Evolutionary conservation across 192 early-diverging fungal genomes (phyloP).

Genomic region (Backusella circina): DNA sequence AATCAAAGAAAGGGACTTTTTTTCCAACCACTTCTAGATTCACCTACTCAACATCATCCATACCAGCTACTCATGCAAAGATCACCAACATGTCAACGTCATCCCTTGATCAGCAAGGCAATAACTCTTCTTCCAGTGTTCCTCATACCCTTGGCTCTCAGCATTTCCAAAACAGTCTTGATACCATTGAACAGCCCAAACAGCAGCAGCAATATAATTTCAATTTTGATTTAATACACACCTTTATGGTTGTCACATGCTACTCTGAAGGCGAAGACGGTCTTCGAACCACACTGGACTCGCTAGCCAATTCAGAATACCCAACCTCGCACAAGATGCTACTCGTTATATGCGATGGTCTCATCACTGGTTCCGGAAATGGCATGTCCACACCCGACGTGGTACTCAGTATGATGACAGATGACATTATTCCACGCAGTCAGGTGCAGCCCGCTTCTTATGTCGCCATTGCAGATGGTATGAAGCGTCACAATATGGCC

Average conservation of each 20-base stretch:
- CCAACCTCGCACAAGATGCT: constrained; percentile 75
- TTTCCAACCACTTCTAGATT: constrained; percentile 36
- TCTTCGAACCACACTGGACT: constrained; percentile 73
- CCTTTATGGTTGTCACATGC: constrained; percentile 74
- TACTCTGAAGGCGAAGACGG: constrained; percentile 77
- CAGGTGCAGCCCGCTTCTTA: constrained; percentile 74
- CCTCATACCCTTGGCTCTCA: constrained; percentile 8
- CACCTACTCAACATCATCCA: constrained; percentile 19
- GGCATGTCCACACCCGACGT: constrained; percentile 73
- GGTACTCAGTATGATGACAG: constrained; percentile 76
- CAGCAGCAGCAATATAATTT: constrained; percentile 32
- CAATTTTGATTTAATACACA: constrained; percentile 59
- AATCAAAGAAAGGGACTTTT: constrained; percentile 46
- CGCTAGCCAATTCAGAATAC: constrained; percentile 70
- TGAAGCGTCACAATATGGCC: constrained; percentile 90
- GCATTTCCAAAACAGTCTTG: neutral
- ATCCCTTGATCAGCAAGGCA: neutral
- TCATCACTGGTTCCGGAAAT: constrained; percentile 74
- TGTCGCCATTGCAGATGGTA: constrained; percentile 85
- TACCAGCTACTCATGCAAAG: neutral
- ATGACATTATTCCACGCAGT: constrained; percentile 60
- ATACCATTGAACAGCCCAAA: constrained; percentile 12
- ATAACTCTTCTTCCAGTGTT: neutral
- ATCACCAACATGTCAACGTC: neutral
- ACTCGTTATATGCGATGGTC: constrained; percentile 76